These are phyloP conservation scores for Candida sanyaensis DNA, from an alignment of 1,139 yeast species.

Conservation along the genomic window DNA sequence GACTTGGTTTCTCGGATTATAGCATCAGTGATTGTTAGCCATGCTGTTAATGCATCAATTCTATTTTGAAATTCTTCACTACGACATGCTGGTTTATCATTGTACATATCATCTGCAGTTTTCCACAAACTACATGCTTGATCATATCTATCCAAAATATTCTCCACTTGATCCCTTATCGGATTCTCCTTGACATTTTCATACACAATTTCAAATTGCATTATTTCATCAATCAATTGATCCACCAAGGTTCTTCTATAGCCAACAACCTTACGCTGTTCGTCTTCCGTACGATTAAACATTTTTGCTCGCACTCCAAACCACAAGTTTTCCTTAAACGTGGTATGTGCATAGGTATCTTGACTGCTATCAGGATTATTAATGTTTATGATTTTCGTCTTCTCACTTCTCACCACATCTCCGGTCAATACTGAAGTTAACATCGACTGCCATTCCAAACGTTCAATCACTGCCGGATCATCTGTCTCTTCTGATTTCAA, in stretches of 20 bases:
- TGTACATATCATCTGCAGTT: slow-evolving; percentile 73
- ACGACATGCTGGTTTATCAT: slow-evolving; percentile 74
- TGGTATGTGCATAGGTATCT: slow-evolving; percentile 53
- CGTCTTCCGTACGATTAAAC: slow-evolving; percentile 78
- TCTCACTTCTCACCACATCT: slow-evolving; percentile 90
- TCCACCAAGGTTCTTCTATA: slow-evolving; percentile 77
- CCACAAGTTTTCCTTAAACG: slow-evolving; percentile 80
- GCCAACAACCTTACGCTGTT: slow-evolving; percentile 71
- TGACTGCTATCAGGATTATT: slow-evolving; percentile 44
- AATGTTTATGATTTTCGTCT: slow-evolving; percentile 68
- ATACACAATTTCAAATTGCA: slow-evolving; percentile 58
- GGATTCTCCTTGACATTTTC: slow-evolving; percentile 30
- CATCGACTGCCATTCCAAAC: slow-evolving; percentile 97
- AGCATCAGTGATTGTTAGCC: slow-evolving; percentile 77
- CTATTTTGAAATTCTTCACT: slow-evolving; percentile 64
- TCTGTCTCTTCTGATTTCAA: slow-evolving; percentile 46
- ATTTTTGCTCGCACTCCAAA: slow-evolving; percentile 78
- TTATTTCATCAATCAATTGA: slow-evolving; percentile 68
- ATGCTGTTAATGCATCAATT: slow-evolving; percentile 78
- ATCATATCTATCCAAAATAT: slow-evolving; percentile 62
- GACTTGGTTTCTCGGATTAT: slow-evolving; percentile 60
- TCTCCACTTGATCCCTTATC: slow-evolving; percentile 53
- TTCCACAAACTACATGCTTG: slow-evolving; percentile 80
- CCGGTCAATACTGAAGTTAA: slow-evolving; percentile 87
- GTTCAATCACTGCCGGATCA: slow-evolving; percentile 70